These are phyloP conservation scores for Heliocybe sulcata DNA, from an alignment of 1,284 basidiomycete genomes.

Conservation along the genomic window DNA sequence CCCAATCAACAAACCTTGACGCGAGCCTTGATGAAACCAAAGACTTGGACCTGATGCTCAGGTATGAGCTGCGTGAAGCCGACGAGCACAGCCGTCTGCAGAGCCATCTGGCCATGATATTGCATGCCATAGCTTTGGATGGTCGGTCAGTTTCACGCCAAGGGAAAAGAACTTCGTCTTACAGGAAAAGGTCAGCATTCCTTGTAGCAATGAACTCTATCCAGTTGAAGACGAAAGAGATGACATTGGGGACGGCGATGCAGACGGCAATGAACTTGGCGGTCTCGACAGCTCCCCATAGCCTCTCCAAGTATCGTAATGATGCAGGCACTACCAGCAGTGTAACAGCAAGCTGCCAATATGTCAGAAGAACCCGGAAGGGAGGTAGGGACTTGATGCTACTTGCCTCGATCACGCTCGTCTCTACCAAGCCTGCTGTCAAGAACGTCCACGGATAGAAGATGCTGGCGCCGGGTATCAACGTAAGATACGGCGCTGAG, in stretches of 20 bases:
- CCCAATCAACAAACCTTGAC: constrained; percentile 68
- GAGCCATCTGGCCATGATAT: constrained; percentile 88
- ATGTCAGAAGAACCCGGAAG: constrained; percentile 11
- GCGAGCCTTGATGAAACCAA: constrained; percentile 79
- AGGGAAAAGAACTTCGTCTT: constrained; percentile 22
- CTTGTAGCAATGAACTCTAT: constrained; percentile 66
- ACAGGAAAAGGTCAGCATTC: constrained; percentile 72
- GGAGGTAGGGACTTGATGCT: constrained; percentile 2
- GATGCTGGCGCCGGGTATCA: constrained; percentile 79
- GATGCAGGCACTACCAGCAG: constrained; percentile 77
- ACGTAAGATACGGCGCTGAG: constrained; percentile 69
- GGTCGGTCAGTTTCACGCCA: background rate
- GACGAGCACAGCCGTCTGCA: constrained; percentile 89
- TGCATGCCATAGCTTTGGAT: constrained; percentile 70
- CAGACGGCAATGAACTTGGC: constrained; percentile 81
- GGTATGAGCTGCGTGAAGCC: constrained; percentile 97
- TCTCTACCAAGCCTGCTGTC: constrained; percentile 84
- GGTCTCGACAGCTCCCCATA: constrained; percentile 89
- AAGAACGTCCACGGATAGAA: constrained; percentile 93
- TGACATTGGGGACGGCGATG: constrained; percentile 80
- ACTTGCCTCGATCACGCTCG: constrained; percentile 76
- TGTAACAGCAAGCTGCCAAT: constrained; percentile 65
- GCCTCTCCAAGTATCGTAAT: constrained; percentile 84
- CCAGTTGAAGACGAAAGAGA: constrained; percentile 80
- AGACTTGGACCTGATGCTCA: constrained; percentile 92